Evolutionary conservation across 495 filamentous ascomycete species (phyloP).

Genomic region (Darksidea phi): DNA sequence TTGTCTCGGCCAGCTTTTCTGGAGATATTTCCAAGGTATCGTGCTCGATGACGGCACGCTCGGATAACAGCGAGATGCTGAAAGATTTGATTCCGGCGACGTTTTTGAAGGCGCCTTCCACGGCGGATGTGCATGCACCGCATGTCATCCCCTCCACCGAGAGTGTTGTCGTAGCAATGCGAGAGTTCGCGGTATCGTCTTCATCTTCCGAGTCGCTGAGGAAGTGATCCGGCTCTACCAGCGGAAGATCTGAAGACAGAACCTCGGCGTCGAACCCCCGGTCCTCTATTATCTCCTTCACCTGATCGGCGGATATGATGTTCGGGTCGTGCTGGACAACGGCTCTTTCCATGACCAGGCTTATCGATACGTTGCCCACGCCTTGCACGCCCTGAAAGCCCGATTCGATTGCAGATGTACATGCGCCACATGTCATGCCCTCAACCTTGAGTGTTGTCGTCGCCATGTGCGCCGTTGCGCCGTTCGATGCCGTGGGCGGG

Average conservation of each 20-base stretch:
- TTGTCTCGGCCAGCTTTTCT: constrained; percentile 70
- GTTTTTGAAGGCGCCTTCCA: constrained; percentile 75
- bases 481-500: constrained; percentile 1
- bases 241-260: constrained; percentile 71
- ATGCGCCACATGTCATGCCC: constrained; percentile 94
- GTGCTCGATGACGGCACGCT: constrained; percentile 57
- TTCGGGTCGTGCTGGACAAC: constrained; percentile 85
- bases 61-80: constrained; percentile 54
- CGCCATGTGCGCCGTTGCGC: constrained; percentile 61
- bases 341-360: constrained; percentile 87
- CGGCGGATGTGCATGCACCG: constrained; percentile 86
- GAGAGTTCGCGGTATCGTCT: constrained; percentile 13
- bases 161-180: constrained; percentile 70
- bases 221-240: constrained; percentile 34
- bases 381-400: constrained; percentile 81
- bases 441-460: constrained; percentile 88
- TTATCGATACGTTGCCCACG: constrained; percentile 80
- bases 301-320: constrained; percentile 65
- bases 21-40: constrained; percentile 50
- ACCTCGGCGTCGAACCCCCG: constrained; percentile 92
- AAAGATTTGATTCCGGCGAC: constrained; percentile 45
- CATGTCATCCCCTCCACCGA: constrained; percentile 98
- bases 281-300: constrained; percentile 87
- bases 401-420: constrained; percentile 80
- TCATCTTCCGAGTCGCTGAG: constrained; percentile 39